These are phyloP conservation scores for Prosopis cineraria DNA, from an alignment of 306 rosid species.

Conservation along the genomic window DNA sequence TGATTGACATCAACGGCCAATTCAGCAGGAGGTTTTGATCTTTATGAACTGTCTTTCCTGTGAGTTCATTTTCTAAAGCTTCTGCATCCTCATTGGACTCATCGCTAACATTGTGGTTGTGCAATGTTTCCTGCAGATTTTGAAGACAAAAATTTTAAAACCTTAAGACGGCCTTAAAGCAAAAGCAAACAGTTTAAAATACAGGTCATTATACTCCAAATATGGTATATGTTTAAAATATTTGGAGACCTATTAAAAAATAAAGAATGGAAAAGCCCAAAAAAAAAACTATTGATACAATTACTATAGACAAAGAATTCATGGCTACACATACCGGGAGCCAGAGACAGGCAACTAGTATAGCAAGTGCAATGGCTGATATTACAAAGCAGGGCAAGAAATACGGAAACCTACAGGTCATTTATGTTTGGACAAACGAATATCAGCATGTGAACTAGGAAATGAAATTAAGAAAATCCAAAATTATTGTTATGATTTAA, in stretches of 20 bases:
- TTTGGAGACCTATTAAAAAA: not conserved
- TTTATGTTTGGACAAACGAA: not conserved
- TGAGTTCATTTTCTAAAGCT: conserved; percentile 54
- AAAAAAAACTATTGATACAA: not conserved
- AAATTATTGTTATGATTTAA: not conserved
- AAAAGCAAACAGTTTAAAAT: not conserved
- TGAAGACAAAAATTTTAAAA: not conserved
- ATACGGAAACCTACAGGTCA: conserved; percentile 49
- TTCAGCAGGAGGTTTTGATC: conserved; percentile 62
- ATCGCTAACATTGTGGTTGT: conserved; percentile 44
- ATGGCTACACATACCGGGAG: conserved; percentile 45
- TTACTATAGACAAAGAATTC: not conserved
- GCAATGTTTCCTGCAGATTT: conserved; percentile 78
- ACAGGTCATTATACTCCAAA: not conserved
- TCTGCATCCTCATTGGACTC: conserved; percentile 41
- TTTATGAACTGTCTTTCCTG: conserved; percentile 26
- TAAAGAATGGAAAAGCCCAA: not conserved
- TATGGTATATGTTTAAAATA: not conserved
- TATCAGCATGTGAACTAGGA: not conserved
- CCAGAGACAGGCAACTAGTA: conserved; percentile 42
- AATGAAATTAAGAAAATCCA: not conserved
- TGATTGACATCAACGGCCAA: conserved; percentile 89
- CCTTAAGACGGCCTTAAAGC: not conserved
- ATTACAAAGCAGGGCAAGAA: conserved; percentile 46
- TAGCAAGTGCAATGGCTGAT: conserved; percentile 34